Percentiles rank a stretch among this genome's conserved stretches.
Evolutionary conservation across 306 rosid species (phyloP).

Genomic region (Mimosa bimucronata): DNA sequence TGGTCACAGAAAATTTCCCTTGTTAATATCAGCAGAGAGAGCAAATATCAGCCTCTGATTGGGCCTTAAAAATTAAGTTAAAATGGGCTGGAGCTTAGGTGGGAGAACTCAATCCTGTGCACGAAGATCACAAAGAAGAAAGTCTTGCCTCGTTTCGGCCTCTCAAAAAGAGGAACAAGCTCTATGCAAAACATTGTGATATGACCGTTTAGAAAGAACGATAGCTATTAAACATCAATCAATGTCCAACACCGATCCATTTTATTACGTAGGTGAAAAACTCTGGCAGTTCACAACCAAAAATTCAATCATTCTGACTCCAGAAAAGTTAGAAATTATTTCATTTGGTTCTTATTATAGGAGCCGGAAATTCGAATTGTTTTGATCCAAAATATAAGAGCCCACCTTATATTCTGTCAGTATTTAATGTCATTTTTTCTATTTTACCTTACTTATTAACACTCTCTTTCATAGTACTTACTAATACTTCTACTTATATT

Average conservation of each 20-base stretch:
- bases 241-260: neutral
- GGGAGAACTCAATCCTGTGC: slow-evolving; percentile 1
- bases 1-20: too few species aligned
- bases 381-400: too few species aligned
- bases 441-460: too few species aligned
- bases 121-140: neutral
- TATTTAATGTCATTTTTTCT: too few species aligned
- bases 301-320: neutral
- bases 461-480: too few species aligned
- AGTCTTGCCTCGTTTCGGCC: slow-evolving; percentile 43
- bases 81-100: neutral
- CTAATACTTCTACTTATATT: too few species aligned
- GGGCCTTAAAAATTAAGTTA: neutral
- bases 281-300: neutral
- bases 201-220: neutral
- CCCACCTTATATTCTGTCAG: too few species aligned
- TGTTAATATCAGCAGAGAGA: neutral
- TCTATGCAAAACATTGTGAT: slow-evolving; percentile 65
- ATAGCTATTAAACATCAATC: neutral
- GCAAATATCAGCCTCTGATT: neutral
- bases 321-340: neutral
- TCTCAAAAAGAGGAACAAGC: slow-evolving; percentile 73
- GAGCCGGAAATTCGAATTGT: too few species aligned
- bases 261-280: neutral
- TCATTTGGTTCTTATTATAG: too few species aligned